Evolutionary conservation across 345 rosid genomes (phyloP), one percentile per base, ranked within the genome.

Genomic region (Moricandia moricandioides): DNA sequence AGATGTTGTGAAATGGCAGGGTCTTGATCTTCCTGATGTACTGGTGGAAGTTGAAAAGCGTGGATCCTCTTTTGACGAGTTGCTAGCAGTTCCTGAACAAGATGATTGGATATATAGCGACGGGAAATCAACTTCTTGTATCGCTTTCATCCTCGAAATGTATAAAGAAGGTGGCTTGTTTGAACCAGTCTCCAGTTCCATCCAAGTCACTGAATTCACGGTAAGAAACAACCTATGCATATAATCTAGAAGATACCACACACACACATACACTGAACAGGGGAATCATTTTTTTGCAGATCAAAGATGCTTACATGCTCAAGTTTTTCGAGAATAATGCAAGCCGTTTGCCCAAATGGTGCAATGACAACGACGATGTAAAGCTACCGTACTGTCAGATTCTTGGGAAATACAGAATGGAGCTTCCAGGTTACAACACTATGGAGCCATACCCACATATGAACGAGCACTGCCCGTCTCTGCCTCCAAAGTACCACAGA

Each of bases 191-290:
- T 68, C 89, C 29, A 73, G 78, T 79, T 82, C 86, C 52, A 72
- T 96, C 58, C 97, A 96, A 86, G 98, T 92, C 76, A 92, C 99
- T 1, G 97, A 96, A 73, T 92, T 96, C 83, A 96, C 99, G 67
- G 98, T 93, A 73, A 85, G 91, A 62, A 51, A 54, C 51, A 72
- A 54, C 72, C 51, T 29, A 8, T 52, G 13, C n/a, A 51, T 21
- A 60, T 21, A 60, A 8, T 54, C 51, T 78, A n/a, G 64, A 60
- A 59, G 29, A 78, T 34, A 56, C 40, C 12, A 17, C 29, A 76
- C 67, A 54, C 67, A 54, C 40, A 21, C 62, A 57, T 17, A 55
- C 43, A 29, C 64, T 58, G 17, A 58, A 9, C 45, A 26, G 14
- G 29, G 10, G 18, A 18, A 66, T 52, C 5, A 1, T 17, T 45